Evolutionary conservation across 441 rosid species (phyloP).

Genomic region (Erodium texanum): DNA sequence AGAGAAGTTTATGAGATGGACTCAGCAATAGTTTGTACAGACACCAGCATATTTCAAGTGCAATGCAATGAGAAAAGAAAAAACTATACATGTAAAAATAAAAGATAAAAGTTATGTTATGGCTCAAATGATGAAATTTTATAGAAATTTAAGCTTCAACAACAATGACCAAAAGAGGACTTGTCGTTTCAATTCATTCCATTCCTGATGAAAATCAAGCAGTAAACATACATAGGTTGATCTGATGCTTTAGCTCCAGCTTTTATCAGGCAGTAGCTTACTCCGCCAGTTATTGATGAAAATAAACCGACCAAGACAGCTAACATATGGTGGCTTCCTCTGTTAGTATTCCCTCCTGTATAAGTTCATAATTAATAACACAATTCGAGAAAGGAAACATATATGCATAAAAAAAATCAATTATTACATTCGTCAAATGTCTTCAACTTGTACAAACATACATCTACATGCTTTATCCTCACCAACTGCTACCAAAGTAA

Average conservation of each 20-base stretch:
- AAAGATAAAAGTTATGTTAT: neutral
- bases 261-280: conserved; percentile 66
- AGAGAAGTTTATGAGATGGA: neutral
- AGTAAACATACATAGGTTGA: conserved; percentile 68
- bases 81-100: conserved; percentile 15
- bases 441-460: neutral
- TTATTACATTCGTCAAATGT: neutral
- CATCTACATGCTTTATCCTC: neutral
- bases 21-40: neutral
- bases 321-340: conserved; percentile 37
- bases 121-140: neutral
- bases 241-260: conserved; percentile 78
- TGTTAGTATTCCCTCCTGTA: conserved; percentile 11
- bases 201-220: neutral
- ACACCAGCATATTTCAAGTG: neutral
- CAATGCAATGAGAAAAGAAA: neutral
- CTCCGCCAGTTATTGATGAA: conserved; percentile 74
- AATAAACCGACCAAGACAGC: conserved; percentile 51
- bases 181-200: neutral
- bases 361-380: conserved; percentile 1
- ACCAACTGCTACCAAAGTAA: neutral
- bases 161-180: neutral
- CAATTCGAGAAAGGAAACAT: conserved; percentile 2
- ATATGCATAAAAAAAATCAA: neutral
- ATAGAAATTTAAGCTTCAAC: neutral